Evolutionary conservation across 345 rosid species (phyloP).

Genomic region (Hirschfeldia incana): DNA sequence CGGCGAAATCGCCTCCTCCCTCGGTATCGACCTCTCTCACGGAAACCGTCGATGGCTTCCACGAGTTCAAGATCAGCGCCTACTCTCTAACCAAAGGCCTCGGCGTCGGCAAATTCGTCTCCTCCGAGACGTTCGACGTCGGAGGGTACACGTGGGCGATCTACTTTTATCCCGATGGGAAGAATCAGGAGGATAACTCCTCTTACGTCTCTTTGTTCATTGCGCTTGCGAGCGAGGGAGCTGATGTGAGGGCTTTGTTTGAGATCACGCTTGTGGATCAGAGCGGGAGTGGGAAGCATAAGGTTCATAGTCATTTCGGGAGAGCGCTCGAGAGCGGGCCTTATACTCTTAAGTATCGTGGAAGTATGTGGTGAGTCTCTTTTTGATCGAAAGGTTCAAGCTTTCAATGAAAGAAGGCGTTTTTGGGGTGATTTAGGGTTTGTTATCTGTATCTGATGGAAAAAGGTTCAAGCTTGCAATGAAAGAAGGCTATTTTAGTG

Average conservation of each 20-base stretch:
- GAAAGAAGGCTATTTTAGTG: too few relatives aligned
- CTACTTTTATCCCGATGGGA: slow-evolving; percentile 81
- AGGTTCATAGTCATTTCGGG: slow-evolving; percentile 81
- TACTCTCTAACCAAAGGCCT: slow-evolving; percentile 66
- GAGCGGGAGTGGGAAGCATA: slow-evolving; percentile 66
- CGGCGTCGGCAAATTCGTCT: slow-evolving; percentile 67
- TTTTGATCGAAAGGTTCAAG: background rate
- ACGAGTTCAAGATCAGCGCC: slow-evolving; percentile 66
- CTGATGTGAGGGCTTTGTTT: slow-evolving; percentile 77
- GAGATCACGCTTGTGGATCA: slow-evolving; percentile 76
- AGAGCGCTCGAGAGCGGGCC: slow-evolving; percentile 77
- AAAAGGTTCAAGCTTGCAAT: too few relatives aligned
- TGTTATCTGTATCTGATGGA: background rate
- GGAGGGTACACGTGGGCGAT: slow-evolving; percentile 82
- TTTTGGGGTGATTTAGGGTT: background rate
- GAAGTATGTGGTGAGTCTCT: slow-evolving; percentile 75
- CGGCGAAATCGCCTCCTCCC: slow-evolving; percentile 17
- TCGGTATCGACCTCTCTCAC: slow-evolving; percentile 59
- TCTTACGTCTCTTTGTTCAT: slow-evolving; percentile 62
- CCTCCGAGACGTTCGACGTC: slow-evolving; percentile 61
- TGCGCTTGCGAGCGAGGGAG: slow-evolving; percentile 74
- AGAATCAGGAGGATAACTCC: slow-evolving; percentile 67
- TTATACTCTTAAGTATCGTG: slow-evolving; percentile 70
- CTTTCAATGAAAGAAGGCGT: background rate
- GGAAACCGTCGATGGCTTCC: slow-evolving; percentile 70